Evolutionary conservation across 306 rosid genomes (phyloP).

Genomic region (Mucuna pruriens): DNA sequence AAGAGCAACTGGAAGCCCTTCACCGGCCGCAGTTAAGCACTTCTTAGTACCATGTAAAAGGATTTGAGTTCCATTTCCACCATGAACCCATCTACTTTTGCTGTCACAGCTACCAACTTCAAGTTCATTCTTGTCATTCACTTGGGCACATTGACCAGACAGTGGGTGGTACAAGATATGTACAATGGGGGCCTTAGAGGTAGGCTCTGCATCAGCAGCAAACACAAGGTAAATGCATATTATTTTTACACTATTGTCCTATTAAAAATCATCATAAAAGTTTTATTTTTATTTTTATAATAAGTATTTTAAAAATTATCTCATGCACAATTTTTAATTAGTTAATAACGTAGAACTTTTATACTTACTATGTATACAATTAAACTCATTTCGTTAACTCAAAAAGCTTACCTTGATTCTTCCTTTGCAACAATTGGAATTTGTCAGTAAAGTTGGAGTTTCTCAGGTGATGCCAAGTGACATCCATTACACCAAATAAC

Average conservation of each 20-base stretch:
- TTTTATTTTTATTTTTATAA: no score
- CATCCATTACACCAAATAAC: constrained; percentile 56
- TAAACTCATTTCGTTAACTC: background rate
- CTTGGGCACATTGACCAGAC: constrained; percentile 50
- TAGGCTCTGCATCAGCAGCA: constrained; percentile 54
- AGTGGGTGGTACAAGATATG: constrained; percentile 51
- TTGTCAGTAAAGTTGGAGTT: constrained; percentile 41
- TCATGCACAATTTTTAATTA: no score
- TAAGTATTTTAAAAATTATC: no score
- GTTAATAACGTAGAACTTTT: no score
- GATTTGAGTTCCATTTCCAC: constrained; percentile 5
- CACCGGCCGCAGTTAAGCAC: constrained; percentile 44
- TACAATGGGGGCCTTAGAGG: constrained; percentile 28
- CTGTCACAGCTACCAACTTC: constrained; percentile 47
- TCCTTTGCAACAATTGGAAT: constrained; percentile 51
- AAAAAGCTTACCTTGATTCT: constrained; percentile 46
- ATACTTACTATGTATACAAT: background rate
- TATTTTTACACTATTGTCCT: background rate
- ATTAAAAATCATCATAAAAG: no score
- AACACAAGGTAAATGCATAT: background rate
- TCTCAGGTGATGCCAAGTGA: constrained; percentile 44
- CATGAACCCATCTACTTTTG: constrained; percentile 43
- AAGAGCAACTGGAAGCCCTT: constrained; percentile 42
- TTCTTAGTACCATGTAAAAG: background rate
- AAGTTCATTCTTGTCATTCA: constrained; percentile 45